Percentiles rank a stretch among this genome's conserved stretches.
Evolutionary conservation across 2,329 filamentous ascomycete species (phyloP).

Genomic region (Cadophora luteo-olivacea): DNA sequence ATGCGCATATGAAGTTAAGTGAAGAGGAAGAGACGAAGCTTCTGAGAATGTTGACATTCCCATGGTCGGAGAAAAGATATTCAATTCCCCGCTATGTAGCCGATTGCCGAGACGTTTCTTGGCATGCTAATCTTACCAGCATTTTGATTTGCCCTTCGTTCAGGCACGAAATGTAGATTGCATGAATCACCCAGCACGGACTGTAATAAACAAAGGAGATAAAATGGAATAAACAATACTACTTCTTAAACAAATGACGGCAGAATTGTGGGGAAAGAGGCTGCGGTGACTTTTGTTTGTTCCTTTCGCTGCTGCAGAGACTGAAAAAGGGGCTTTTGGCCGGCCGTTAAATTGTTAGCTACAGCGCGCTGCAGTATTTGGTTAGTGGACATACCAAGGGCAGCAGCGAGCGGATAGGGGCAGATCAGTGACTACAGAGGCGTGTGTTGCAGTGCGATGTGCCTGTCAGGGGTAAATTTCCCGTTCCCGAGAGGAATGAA

Average conservation of each 20-base stretch:
- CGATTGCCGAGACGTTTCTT: constrained; percentile 5
- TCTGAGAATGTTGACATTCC: neutral
- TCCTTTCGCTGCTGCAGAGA: neutral
- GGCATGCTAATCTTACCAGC: constrained; percentile 1
- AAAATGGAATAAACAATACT: constrained; percentile 1
- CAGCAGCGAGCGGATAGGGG: neutral
- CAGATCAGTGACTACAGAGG: constrained; percentile 8
- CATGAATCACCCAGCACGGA: constrained; percentile 5
- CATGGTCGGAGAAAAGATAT: constrained; percentile 8
- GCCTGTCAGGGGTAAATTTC: constrained; percentile 14
- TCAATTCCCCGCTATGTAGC: neutral
- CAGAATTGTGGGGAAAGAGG: neutral
- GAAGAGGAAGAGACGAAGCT: neutral
- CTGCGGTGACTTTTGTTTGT: neutral
- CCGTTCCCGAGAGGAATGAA: neutral
- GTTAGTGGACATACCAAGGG: neutral
- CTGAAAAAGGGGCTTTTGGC: neutral
- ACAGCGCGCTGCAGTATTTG: neutral
- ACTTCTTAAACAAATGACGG: neutral
- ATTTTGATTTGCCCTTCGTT: neutral
- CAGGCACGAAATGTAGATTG: neutral
- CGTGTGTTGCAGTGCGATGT: constrained; percentile 2
- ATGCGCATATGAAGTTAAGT: too few species aligned
- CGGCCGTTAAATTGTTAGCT: neutral
- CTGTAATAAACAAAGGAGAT: constrained; percentile 5